Evolutionary conservation across 2,329 filamentous ascomycete species (phyloP).

Genomic region (Xylaria sp.): DNA sequence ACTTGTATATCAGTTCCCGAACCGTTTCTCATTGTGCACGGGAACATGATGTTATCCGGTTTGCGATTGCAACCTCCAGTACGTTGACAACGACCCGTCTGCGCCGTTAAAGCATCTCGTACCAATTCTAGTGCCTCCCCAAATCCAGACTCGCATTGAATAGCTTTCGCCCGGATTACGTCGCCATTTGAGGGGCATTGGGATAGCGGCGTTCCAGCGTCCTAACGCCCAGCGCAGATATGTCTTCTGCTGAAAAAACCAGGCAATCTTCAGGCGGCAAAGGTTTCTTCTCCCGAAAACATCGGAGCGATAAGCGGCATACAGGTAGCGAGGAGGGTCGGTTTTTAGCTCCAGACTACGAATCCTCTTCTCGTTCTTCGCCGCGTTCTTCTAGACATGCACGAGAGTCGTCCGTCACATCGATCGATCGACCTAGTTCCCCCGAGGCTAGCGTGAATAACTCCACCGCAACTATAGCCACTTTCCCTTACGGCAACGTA

Average conservation of each 20-base stretch:
- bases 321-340: slow-evolving; percentile 54
- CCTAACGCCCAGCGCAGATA: slow-evolving; percentile 29
- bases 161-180: slow-evolving; percentile 14
- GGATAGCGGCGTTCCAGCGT: slow-evolving; percentile 28
- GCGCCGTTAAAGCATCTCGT: slow-evolving; percentile 6
- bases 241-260: slow-evolving; percentile 68
- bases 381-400: slow-evolving; percentile 70
- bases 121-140: slow-evolving; percentile 12
- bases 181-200: slow-evolving; percentile 21
- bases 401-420: slow-evolving; percentile 65
- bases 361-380: slow-evolving; percentile 64
- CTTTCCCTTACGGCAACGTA: slow-evolving; percentile 77
- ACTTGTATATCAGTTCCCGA: slow-evolving; percentile 22
- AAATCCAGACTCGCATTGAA: slow-evolving; percentile 16
- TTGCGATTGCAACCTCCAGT: slow-evolving; percentile 37
- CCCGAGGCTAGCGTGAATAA: slow-evolving; percentile 64
- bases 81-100: slow-evolving; percentile 35
- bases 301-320: slow-evolving; percentile 64
- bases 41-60: slow-evolving; percentile 40
- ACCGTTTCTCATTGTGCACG: slow-evolving; percentile 15
- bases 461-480: slow-evolving; percentile 76
- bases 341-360: slow-evolving; percentile 53
- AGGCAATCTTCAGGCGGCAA: slow-evolving; percentile 71
- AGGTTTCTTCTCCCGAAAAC: slow-evolving; percentile 84
- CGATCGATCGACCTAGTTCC: slow-evolving; percentile 61